These are phyloP conservation scores for Clitocybe nebularis DNA, from an alignment of 1,284 basidiomycete genomes.

Conservation along the genomic window DNA sequence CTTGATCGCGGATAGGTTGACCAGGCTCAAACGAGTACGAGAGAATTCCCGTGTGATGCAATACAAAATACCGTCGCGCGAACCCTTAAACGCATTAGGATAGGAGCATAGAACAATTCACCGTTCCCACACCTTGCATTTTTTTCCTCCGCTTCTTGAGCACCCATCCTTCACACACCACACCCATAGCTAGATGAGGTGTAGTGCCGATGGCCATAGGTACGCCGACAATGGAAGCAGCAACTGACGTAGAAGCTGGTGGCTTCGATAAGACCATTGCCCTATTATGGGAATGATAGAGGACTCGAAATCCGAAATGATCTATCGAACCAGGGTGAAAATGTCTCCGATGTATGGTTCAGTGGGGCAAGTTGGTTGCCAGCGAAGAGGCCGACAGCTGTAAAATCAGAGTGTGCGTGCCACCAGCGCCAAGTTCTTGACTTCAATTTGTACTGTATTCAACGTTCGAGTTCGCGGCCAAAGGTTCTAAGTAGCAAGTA, in stretches of 20 bases:
- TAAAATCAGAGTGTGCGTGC: too few relatives aligned
- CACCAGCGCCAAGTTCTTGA: too few relatives aligned
- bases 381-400: too few relatives aligned
- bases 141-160: slow-evolving; percentile 81
- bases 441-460: too few relatives aligned
- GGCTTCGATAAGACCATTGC: slow-evolving; percentile 6
- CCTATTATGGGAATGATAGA: too few relatives aligned
- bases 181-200: slow-evolving; percentile 19
- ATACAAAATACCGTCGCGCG: slow-evolving; percentile 74
- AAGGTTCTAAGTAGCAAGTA: too few relatives aligned
- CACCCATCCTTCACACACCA: slow-evolving; percentile 69
- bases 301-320: too few relatives aligned
- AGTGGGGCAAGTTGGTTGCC: too few relatives aligned
- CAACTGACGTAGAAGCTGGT: slow-evolving; percentile 6
- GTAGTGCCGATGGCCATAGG: slow-evolving; percentile 4
- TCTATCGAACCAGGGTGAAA: slow-evolving; percentile 5
- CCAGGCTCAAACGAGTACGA: slow-evolving; percentile 74
- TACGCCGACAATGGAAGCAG: slow-evolving; percentile 14
- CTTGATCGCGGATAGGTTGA: slow-evolving; percentile 65
- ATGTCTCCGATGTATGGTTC: too few relatives aligned
- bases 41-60: slow-evolving; percentile 64
- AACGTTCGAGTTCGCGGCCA: too few relatives aligned
- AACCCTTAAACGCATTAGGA: slow-evolving; percentile 50
- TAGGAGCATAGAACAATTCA: slow-evolving; percentile 6
- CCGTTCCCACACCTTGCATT: slow-evolving; percentile 63